A percentile compares a stretch with the other conserved stretches of the same genome.
phyloP scores from a whole-genome alignment of 164 flowering plant species.

The Platanus orientalis region DNA sequence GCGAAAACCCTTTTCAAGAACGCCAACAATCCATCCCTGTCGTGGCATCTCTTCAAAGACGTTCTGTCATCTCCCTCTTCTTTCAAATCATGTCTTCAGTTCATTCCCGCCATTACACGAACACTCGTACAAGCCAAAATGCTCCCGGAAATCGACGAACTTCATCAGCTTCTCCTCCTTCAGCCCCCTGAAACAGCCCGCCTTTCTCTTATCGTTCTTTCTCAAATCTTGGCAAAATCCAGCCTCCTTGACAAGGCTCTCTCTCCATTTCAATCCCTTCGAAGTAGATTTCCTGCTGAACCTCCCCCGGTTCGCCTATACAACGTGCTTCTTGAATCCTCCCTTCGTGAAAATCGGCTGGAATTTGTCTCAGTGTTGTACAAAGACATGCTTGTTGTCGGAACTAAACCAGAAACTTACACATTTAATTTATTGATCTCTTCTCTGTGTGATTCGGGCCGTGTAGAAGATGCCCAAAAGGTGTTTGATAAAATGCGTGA shows the following conservation, averaged over 20 bases:
- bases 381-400: conserved; percentile 56
- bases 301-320: conserved; percentile 53
- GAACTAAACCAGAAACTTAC: conserved; percentile 60
- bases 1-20: conserved; percentile 43
- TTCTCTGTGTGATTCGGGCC: conserved; percentile 57
- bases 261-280: conserved; percentile 52
- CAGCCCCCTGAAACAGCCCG: conserved; percentile 19
- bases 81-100: conserved; percentile 14
- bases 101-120: conserved; percentile 45
- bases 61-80: conserved; percentile 37
- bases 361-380: conserved; percentile 57
- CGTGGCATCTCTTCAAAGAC: conserved; percentile 76
- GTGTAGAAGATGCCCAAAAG: conserved; percentile 55
- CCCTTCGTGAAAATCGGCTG: conserved; percentile 27
- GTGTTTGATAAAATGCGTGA: conserved; percentile 80
- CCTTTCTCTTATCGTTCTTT: conserved; percentile 27
- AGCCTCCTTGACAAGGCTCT: conserved; percentile 46
- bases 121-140: conserved; percentile 52
- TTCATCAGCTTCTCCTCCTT: conserved; percentile 44
- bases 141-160: conserved; percentile 49
- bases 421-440: conserved; percentile 70
- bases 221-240: conserved; percentile 32
- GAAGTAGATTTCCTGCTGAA: conserved; percentile 37
- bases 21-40: conserved; percentile 50
- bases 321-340: conserved; percentile 51